Evolutionary conservation across 805 yeast species (phyloP), one percentile per base, ranked within the genome.

Genomic region (Ogataea zsoltii): DNA sequence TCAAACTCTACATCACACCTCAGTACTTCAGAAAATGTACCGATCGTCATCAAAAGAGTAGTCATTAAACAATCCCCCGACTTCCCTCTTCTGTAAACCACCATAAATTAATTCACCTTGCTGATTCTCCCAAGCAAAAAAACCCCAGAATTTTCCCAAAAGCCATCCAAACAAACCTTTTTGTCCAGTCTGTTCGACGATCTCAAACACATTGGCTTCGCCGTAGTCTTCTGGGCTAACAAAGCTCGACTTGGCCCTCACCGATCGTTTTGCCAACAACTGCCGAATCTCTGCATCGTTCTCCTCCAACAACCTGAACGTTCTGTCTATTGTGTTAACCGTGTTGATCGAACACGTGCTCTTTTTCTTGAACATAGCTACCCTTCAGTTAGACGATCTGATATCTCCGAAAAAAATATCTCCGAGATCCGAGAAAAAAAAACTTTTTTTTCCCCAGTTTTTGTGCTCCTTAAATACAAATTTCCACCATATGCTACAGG

Each of bases 231-330:
- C 39, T 21, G 25, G 7, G 12, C 46, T 42, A n/a, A 37, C 55
- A 44, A 51, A 51, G 15, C 55, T 51, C n/a, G 50, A 29, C 34
- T 38, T 40, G 10, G 41, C 30, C 15, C 55, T 23, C 14, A 51
- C n/a, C 5, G 29, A n/a, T 11, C 55, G 48, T n/a, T 14, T 30
- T 6, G 37, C 21, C 17, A 36, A 35, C 42, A 37, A 12, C 29
- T 33, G 21, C 17, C 41, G 45, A 15, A 45, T 32, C 15, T 41
- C 42, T 7, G 17, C 32, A 15, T 45, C 49, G 21, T 41, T 41
- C n/a, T 47, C 46, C 28, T 50, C 54, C 12, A 18, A 19, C 17
- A 50, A 28, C 26, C 16, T 15, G 29, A 45, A 40, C 14, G 33
- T 41, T 16, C 44, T 23, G 31, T 50, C 54, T 14, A 50, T 48